Conservation (phyloP, 306 rosid genomes). For the Ziziphus jujuba region DNA sequence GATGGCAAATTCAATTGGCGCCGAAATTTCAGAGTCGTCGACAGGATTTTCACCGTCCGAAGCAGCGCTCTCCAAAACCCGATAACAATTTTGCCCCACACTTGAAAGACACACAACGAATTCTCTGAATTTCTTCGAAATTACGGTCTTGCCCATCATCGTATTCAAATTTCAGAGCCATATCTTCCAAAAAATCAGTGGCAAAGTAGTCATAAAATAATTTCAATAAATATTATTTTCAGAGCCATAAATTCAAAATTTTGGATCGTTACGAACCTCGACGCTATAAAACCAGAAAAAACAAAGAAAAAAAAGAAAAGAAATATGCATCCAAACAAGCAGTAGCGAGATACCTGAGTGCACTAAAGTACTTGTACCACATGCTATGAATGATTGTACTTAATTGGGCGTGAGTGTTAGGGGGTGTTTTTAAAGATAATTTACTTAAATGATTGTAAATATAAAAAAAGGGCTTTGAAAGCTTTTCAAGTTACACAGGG, state of each 20-base stretch:
- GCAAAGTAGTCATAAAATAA: background rate
- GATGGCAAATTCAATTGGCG: slow-evolving; percentile 20
- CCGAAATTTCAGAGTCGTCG: slow-evolving; percentile 45
- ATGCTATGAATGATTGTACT: slow-evolving; percentile 1
- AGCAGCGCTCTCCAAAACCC: slow-evolving; percentile 29
- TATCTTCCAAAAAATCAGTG: slow-evolving; percentile 5
- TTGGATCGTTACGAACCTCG: slow-evolving; percentile 10
- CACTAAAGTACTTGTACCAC: slow-evolving; percentile 9
- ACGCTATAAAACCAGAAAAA: slow-evolving; percentile 9
- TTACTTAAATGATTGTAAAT: background rate
- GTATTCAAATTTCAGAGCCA: slow-evolving; percentile 17
- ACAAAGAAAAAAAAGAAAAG: too few relatives aligned
- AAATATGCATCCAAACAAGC: too few relatives aligned
- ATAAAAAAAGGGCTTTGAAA: background rate
- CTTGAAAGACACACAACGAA: background rate
- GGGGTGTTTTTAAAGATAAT: background rate
- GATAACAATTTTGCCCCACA: slow-evolving; percentile 26
- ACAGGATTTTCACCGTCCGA: slow-evolving; percentile 38
- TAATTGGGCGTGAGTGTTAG: background rate
- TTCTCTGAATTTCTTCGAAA: background rate
- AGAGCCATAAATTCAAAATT: slow-evolving; percentile 29
- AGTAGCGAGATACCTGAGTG: background rate
- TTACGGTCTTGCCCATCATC: slow-evolving; percentile 19
- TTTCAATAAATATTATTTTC: background rate
- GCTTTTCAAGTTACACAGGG: background rate